These are phyloP conservation scores for Coprinopsis strossmayeri DNA, from an alignment of 768 basidiomycete species.

Conservation along the genomic window DNA sequence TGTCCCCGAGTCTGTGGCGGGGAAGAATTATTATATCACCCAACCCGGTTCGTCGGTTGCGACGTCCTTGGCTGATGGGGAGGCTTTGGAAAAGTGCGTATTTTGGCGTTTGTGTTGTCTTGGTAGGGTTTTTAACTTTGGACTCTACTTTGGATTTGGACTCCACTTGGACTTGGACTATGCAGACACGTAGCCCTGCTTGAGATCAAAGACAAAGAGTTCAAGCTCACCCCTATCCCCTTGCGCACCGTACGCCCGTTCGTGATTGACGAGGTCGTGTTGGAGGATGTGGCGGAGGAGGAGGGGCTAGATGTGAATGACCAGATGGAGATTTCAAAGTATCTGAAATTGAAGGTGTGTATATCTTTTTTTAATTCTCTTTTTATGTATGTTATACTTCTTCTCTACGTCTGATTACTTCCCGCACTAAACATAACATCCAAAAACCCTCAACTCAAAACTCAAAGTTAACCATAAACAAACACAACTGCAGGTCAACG, in stretches of 20 bases:
- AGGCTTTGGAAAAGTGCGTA: slow-evolving; percentile 81
- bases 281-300: slow-evolving; percentile 74
- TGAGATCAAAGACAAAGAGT: slow-evolving; percentile 83
- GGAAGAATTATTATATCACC: slow-evolving; percentile 84
- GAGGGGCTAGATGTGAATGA: slow-evolving; percentile 72
- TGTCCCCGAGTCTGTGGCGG: slow-evolving; percentile 83
- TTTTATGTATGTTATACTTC: too few species aligned
- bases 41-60: slow-evolving; percentile 96
- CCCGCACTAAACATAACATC: too few species aligned
- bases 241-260: slow-evolving; percentile 93
- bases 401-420: too few species aligned
- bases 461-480: too few species aligned
- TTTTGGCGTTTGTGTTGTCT: slow-evolving; percentile 1
- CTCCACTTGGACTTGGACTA: too few species aligned
- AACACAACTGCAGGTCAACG: slow-evolving; percentile 76
- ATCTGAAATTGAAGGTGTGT: slow-evolving; percentile 63
- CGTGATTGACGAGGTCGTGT: slow-evolving; percentile 73
- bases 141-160: too few species aligned
- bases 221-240: slow-evolving; percentile 77
- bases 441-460: too few species aligned
- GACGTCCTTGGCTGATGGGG: slow-evolving; percentile 90
- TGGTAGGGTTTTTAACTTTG: too few species aligned
- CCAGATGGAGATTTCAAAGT: slow-evolving; percentile 79
- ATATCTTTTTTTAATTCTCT: too few species aligned
- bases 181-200: slow-evolving; percentile 88